A percentile compares a stretch with the other conserved stretches of the same genome.
These are phyloP conservation scores for Eucommia ulmoides DNA, from an alignment of 257 asterid genomes.

Conservation along the genomic window DNA sequence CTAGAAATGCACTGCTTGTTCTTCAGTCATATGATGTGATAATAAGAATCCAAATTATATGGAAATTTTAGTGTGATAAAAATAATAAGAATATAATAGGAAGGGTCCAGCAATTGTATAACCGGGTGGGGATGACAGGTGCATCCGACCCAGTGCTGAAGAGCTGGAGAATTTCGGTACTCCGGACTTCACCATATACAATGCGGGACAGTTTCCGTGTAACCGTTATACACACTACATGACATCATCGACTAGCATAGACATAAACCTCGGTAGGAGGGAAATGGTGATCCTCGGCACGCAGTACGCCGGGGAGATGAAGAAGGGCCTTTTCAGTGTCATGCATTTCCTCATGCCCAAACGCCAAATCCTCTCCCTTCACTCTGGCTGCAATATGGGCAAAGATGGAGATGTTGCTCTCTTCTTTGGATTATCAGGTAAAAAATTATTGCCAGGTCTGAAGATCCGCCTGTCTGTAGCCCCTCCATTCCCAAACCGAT, in stretches of 20 bases:
- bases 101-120: conserved; percentile 15
- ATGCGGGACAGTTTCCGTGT: conserved; percentile 89
- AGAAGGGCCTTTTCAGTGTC: neutral
- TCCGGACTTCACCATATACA: conserved; percentile 95
- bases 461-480: neutral
- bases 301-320: conserved; percentile 1
- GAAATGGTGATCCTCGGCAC: conserved; percentile 2
- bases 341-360: neutral
- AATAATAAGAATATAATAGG: too few relatives aligned
- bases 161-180: conserved; percentile 86
- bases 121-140: conserved; percentile 76
- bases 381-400: conserved; percentile 1
- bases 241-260: neutral
- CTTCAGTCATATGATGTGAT: neutral
- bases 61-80: neutral
- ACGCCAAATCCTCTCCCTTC: neutral
- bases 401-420: neutral
- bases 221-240: conserved; percentile 18
- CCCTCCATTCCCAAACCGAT: neutral
- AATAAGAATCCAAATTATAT: neutral
- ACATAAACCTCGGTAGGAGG: neutral
- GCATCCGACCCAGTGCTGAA: conserved; percentile 85
- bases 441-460: neutral
- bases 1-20: neutral
- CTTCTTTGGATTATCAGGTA: neutral